Conservation (phyloP, 768 basidiomycete genomes). For the Astraeus odoratus region DNA sequence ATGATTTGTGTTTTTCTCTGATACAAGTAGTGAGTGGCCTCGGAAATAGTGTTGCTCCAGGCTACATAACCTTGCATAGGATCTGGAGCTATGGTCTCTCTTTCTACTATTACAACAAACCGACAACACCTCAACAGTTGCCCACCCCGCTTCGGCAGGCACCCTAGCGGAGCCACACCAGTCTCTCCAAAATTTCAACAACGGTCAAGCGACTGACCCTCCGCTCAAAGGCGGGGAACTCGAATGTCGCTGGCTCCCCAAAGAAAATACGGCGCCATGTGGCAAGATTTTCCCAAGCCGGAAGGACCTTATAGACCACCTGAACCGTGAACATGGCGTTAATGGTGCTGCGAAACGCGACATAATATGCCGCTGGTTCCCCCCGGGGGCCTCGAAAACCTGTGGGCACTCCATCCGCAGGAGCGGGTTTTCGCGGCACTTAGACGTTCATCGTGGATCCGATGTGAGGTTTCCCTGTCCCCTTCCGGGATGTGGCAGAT, state of each 20-base stretch:
- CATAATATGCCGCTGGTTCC: not conserved
- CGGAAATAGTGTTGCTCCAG: too few relatives aligned
- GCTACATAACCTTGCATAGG: too few relatives aligned
- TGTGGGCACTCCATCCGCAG: conserved; percentile 2
- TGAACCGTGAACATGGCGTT: not conserved
- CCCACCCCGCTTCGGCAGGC: not conserved
- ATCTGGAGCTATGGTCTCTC: too few relatives aligned
- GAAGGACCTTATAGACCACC: conserved; percentile 1
- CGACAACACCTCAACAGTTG: too few relatives aligned
- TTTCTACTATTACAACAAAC: too few relatives aligned
- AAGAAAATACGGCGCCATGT: not conserved
- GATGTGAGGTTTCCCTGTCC: not conserved
- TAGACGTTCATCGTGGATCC: not conserved
- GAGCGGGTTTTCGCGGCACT: conserved; percentile 5
- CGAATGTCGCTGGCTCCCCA: not conserved
- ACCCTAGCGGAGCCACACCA: not conserved
- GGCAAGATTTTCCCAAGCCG: not conserved
- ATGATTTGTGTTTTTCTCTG: too few relatives aligned
- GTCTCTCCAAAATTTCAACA: not conserved
- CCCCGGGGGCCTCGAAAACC: not conserved
- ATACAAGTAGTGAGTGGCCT: too few relatives aligned
- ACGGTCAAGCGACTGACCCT: not conserved
- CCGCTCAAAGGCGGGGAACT: not conserved
- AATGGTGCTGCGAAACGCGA: not conserved
- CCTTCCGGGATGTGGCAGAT: not conserved